These are phyloP conservation scores for Linanthus parryae DNA, from an alignment of 148 eudicot genomes.

Conservation along the genomic window DNA sequence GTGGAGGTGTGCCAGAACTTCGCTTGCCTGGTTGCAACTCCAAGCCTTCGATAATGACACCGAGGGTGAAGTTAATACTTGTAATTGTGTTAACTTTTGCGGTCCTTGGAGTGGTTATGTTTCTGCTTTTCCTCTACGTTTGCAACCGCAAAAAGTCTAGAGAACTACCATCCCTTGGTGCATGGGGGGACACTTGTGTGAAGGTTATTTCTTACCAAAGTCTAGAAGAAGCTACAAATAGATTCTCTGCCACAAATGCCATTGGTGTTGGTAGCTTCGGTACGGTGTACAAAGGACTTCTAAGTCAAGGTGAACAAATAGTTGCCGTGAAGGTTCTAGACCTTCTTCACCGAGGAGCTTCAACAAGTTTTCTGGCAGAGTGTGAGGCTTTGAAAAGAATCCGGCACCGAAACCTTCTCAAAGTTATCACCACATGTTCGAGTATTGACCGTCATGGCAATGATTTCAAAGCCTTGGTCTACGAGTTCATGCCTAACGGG, in stretches of 20 bases:
- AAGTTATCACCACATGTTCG: constrained; percentile 29
- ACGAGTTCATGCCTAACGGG: constrained; percentile 31
- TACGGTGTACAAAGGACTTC: constrained; percentile 23
- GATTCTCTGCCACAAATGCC: constrained; percentile 5
- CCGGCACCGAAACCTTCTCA: constrained; percentile 35
- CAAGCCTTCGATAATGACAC: too few relatives aligned
- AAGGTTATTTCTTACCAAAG: constrained; percentile 8
- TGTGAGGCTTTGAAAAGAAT: constrained; percentile 21
- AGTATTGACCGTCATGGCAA: constrained; percentile 21
- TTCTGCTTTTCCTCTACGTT: too few relatives aligned
- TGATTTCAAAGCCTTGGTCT: constrained; percentile 31
- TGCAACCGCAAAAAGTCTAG: constrained; percentile 16
- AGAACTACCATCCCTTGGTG: constrained; percentile 13
- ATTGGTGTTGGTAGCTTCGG: constrained; percentile 28
- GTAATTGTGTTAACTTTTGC: constrained; percentile 5
- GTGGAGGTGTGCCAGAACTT: constrained; percentile 14
- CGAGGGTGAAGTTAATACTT: not conserved
- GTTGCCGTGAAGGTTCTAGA: constrained; percentile 37
- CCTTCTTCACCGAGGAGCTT: constrained; percentile 1
- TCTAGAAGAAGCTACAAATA: constrained; percentile 8
- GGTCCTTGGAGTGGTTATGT: constrained; percentile 6
- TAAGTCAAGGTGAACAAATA: not conserved
- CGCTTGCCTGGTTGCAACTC: too few relatives aligned
- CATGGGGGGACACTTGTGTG: too few relatives aligned
- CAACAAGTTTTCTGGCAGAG: constrained; percentile 27